Evolutionary conservation across 495 filamentous ascomycete species (phyloP).

Genomic region (Penicillium goetzii): DNA sequence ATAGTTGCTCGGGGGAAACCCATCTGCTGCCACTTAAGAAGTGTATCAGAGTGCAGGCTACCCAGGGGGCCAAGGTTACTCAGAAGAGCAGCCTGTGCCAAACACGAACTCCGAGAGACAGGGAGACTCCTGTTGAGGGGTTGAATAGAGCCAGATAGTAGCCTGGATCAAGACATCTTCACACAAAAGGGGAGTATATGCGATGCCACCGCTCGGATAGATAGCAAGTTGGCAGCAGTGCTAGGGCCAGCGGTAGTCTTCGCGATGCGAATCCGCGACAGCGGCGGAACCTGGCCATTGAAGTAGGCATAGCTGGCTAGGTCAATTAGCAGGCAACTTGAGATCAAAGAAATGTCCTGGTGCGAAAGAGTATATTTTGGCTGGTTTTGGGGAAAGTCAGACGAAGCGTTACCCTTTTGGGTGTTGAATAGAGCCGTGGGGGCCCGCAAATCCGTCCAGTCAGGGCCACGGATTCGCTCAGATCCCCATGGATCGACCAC

Average conservation of each 20-base stretch:
- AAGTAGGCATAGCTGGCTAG: constrained; percentile 2
- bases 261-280: constrained; percentile 7
- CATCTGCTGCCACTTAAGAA: neutral
- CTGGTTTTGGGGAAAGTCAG: neutral
- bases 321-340: neutral
- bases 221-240: neutral
- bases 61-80: neutral
- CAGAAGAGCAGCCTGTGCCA: constrained; percentile 8
- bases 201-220: neutral
- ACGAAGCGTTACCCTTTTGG: constrained; percentile 10
- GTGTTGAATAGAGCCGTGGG: constrained; percentile 5
- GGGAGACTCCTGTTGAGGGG: neutral
- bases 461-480: neutral
- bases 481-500: constrained; percentile 10
- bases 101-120: constrained; percentile 8
- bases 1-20: neutral
- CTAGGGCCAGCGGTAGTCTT: constrained; percentile 2
- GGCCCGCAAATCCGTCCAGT: neutral
- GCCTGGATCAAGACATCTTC: constrained; percentile 22
- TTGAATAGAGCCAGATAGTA: neutral
- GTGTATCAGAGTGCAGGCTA: constrained; percentile 3
- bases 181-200: neutral
- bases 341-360: neutral
- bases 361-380: neutral
- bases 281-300: constrained; percentile 12